These are phyloP conservation scores for Picea abies DNA, from an alignment of 83 land plant genomes.

Conservation along the genomic window DNA sequence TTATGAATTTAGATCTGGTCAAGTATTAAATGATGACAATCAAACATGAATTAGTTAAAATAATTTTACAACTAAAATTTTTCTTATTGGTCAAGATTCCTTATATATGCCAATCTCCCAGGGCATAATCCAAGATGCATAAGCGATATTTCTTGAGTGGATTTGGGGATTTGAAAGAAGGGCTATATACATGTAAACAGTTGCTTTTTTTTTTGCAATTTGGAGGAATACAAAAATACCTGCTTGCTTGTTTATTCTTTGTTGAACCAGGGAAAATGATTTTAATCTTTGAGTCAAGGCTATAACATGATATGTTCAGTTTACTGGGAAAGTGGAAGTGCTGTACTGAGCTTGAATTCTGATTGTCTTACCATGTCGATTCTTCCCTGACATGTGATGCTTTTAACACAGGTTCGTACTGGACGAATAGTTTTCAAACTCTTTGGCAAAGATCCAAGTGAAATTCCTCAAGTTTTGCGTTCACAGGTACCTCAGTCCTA, in stretches of 20 bases:
- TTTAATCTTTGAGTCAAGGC: not conserved
- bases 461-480: constrained; percentile 10
- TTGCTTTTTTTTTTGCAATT: not conserved
- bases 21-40: not conserved
- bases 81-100: not conserved
- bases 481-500: constrained; percentile 14
- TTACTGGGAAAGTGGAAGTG: not conserved
- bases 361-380: not conserved
- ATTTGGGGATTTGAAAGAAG: no score
- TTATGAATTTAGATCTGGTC: not conserved
- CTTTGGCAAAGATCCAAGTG: constrained; percentile 16
- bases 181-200: no score
- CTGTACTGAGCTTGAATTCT: no score
- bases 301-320: no score
- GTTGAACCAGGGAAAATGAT: not conserved
- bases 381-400: constrained; percentile 1
- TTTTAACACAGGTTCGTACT: constrained; percentile 17
- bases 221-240: not conserved
- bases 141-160: not conserved
- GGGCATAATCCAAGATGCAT: not conserved
- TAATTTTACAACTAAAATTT: not conserved
- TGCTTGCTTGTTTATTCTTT: not conserved
- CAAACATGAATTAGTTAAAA: not conserved
- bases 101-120: not conserved
- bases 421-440: constrained; percentile 27